phyloP scores from a whole-genome alignment of 2,329 filamentous ascomycete genomes.

The Aspergillus sp. region DNA sequence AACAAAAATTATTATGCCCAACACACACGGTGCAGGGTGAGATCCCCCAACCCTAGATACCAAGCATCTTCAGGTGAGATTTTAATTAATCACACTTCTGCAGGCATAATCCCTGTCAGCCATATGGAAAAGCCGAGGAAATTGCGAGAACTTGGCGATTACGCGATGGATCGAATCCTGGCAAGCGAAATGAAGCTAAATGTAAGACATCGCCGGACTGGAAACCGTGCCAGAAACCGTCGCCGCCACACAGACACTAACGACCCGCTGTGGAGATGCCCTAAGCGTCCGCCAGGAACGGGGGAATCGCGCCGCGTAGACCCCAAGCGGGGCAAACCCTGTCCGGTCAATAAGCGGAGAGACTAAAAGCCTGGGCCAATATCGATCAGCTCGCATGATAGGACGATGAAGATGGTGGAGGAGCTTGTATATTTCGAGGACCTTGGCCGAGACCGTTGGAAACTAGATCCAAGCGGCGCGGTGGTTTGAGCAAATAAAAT shows the following conservation, averaged over 20 bases:
- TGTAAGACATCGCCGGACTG: neutral
- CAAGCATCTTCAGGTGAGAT: neutral
- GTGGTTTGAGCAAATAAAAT: neutral
- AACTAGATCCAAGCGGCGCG: neutral
- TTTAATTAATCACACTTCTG: neutral
- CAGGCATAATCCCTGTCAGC: neutral
- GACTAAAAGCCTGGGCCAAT: neutral
- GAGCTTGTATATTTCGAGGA: neutral
- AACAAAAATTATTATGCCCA: neutral
- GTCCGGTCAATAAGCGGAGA: neutral
- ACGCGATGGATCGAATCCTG: neutral
- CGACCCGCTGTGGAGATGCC: neutral
- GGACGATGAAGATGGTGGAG: neutral
- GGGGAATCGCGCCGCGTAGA: neutral
- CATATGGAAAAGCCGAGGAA: neutral
- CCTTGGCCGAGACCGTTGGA: neutral
- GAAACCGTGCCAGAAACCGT: neutral
- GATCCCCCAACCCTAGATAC: neutral
- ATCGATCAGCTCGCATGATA: neutral
- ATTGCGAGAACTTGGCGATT: neutral
- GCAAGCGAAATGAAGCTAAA: conserved; percentile 1
- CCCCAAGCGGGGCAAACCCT: neutral
- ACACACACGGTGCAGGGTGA: neutral
- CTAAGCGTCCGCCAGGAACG: neutral
- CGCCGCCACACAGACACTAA: neutral